Conservation (phyloP, 345 rosid genomes). For the Garcia nutans region DNA sequence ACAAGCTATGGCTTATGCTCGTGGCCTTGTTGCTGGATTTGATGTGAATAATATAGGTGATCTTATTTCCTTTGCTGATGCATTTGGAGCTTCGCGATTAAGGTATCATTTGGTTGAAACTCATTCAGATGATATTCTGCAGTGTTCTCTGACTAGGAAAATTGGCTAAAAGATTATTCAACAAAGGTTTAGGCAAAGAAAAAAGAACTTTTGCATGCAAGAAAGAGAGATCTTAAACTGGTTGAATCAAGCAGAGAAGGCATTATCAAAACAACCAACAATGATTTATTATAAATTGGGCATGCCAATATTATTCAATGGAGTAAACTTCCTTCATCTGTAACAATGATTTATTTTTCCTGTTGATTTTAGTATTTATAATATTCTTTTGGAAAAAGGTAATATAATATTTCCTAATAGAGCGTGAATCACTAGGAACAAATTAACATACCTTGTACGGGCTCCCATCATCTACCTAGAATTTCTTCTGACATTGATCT, state of each 20-base stretch:
- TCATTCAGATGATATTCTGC: no score
- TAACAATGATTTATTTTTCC: neutral
- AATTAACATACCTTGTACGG: no score
- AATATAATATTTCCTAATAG: neutral
- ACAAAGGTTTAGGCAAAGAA: neutral
- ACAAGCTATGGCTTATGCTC: constrained; percentile 91
- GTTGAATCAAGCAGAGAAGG: neutral
- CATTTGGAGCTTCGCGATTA: constrained; percentile 78
- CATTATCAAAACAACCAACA: no score
- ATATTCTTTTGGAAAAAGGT: neutral
- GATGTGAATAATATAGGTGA: constrained; percentile 64
- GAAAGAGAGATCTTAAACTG: neutral
- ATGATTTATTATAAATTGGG: no score
- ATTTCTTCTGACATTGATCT: neutral
- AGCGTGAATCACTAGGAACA: neutral
- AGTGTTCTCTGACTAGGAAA: neutral
- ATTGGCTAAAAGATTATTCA: neutral
- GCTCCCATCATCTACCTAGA: neutral
- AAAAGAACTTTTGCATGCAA: no score
- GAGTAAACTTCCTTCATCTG: no score
- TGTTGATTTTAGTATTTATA: neutral
- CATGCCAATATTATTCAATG: neutral
- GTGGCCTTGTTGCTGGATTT: constrained; percentile 77
- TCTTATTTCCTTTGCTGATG: constrained; percentile 70
- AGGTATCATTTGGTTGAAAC: constrained; percentile 33